Conservation (phyloP, 2,329 filamentous ascomycete species). For the Pseudofabraea citricarpa region DNA sequence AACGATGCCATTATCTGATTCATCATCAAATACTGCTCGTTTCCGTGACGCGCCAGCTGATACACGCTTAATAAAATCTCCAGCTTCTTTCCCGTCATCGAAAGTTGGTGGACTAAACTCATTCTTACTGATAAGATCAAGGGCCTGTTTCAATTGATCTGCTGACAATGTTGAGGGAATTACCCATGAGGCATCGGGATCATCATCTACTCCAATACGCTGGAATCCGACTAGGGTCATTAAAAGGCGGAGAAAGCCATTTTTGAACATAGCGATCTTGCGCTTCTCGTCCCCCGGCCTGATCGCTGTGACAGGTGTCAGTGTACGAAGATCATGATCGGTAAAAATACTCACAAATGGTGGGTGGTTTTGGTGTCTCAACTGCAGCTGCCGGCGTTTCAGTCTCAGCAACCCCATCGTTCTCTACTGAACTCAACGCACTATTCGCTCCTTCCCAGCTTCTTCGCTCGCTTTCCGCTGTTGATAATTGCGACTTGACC, state of each 20-base stretch:
- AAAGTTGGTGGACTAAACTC: constrained; percentile 76
- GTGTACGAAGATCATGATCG: constrained; percentile 3
- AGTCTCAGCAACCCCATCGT: constrained; percentile 30
- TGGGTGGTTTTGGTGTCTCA: constrained; percentile 37
- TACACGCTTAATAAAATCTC: constrained; percentile 75
- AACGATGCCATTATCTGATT: constrained; percentile 56
- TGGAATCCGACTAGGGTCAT: constrained; percentile 72
- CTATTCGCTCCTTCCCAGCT: constrained; percentile 72
- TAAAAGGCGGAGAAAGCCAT: constrained; percentile 79
- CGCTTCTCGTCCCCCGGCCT: constrained; percentile 58
- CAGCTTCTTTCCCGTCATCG: constrained; percentile 64
- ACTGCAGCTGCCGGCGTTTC: constrained; percentile 24
- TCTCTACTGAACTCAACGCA: constrained; percentile 45
- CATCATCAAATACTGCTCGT: constrained; percentile 64
- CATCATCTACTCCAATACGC: constrained; percentile 51
- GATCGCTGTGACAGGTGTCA: constrained; percentile 22
- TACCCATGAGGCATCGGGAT: constrained; percentile 74
- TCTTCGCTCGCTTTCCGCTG: constrained; percentile 67
- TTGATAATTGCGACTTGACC: constrained; percentile 67
- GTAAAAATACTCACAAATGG: constrained; percentile 44
- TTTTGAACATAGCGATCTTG: constrained; percentile 77
- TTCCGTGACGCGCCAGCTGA: constrained; percentile 39
- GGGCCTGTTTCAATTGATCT: constrained; percentile 59
- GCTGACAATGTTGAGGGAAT: constrained; percentile 64
- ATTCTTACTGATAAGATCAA: constrained; percentile 71